These are phyloP conservation scores for Alternaria arborescens DNA, from an alignment of 2,329 filamentous ascomycete genomes.

Conservation along the genomic window DNA sequence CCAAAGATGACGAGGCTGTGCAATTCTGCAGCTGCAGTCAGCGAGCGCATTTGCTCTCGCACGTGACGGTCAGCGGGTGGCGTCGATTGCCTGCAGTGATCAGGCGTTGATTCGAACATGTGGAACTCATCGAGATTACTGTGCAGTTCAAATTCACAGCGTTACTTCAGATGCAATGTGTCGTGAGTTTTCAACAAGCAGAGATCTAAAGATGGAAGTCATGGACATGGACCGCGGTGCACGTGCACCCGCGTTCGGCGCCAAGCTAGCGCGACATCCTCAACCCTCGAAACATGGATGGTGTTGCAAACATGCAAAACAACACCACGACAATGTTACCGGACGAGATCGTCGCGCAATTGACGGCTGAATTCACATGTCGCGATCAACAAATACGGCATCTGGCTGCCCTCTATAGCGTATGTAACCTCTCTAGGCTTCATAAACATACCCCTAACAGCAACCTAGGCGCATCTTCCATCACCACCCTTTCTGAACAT, in stretches of 20 bases:
- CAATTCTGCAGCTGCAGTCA: too few relatives aligned
- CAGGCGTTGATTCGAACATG: too few relatives aligned
- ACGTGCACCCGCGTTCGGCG: slow-evolving; percentile 34
- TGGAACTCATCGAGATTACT: too few relatives aligned
- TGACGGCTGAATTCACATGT: slow-evolving; percentile 52
- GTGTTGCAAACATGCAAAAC: neutral
- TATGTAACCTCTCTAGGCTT: slow-evolving; percentile 31
- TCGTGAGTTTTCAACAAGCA: neutral
- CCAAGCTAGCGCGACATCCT: slow-evolving; percentile 23
- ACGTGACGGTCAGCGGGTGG: too few relatives aligned
- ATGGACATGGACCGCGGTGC: slow-evolving; percentile 1
- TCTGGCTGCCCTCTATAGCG: slow-evolving; percentile 56
- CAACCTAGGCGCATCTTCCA: slow-evolving; percentile 67
- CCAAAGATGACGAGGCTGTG: too few relatives aligned
- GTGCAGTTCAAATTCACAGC: too few relatives aligned
- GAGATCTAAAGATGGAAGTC: neutral
- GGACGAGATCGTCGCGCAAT: slow-evolving; percentile 45
- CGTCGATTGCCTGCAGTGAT: too few relatives aligned
- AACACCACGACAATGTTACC: slow-evolving; percentile 45
- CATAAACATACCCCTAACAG: slow-evolving; percentile 23
- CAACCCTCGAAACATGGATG: slow-evolving; percentile 3
- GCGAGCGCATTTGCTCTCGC: too few relatives aligned
- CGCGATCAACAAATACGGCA: slow-evolving; percentile 59
- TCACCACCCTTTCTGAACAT: slow-evolving; percentile 78
- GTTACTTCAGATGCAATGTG: too few relatives aligned